A percentile compares a stretch with the other conserved stretches of the same genome.
These are phyloP conservation scores for Nannochloropsis salina DNA, from an alignment of 108 stramenopile genomes.

Conservation along the genomic window DNA sequence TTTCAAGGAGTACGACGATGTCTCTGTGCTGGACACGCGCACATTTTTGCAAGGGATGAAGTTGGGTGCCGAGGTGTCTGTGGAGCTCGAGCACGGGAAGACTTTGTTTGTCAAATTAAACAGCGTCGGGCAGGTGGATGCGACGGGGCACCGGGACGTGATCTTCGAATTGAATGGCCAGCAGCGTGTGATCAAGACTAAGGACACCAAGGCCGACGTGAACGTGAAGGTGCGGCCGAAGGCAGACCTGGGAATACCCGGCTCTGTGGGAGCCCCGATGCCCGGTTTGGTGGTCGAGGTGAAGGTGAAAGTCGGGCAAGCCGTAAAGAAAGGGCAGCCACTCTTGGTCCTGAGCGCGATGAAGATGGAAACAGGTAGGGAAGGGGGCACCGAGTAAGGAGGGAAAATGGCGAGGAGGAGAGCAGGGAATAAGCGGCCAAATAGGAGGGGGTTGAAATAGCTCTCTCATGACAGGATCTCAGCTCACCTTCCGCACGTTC, in stretches of 20 bases:
- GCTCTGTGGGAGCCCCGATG: constrained; percentile 82
- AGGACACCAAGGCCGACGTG: constrained; percentile 49
- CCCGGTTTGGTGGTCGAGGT: constrained; percentile 69
- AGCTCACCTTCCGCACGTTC: too few species aligned
- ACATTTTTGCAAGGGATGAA: constrained; percentile 85
- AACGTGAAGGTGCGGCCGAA: constrained; percentile 40
- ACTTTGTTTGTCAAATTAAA: constrained; percentile 70
- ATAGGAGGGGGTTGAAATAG: too few species aligned
- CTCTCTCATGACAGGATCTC: too few species aligned
- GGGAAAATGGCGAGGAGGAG: neutral
- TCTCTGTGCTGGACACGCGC: constrained; percentile 74
- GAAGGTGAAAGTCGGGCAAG: constrained; percentile 69
- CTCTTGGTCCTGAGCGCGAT: constrained; percentile 80
- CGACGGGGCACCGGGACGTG: constrained; percentile 66
- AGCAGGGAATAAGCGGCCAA: neutral
- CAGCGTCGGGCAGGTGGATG: constrained; percentile 60
- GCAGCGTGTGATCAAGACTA: constrained; percentile 60
- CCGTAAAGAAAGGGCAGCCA: constrained; percentile 76
- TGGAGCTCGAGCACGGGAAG: constrained; percentile 74
- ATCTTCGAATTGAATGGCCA: constrained; percentile 89
- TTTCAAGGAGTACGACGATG: constrained; percentile 68
- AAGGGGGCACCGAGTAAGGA: neutral
- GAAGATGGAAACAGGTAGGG: constrained; percentile 90
- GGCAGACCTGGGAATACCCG: constrained; percentile 47
- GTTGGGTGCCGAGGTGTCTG: constrained; percentile 71